Conservation (phyloP, 2,329 filamentous ascomycete genomes). For the Aspergillus alliaceus region DNA sequence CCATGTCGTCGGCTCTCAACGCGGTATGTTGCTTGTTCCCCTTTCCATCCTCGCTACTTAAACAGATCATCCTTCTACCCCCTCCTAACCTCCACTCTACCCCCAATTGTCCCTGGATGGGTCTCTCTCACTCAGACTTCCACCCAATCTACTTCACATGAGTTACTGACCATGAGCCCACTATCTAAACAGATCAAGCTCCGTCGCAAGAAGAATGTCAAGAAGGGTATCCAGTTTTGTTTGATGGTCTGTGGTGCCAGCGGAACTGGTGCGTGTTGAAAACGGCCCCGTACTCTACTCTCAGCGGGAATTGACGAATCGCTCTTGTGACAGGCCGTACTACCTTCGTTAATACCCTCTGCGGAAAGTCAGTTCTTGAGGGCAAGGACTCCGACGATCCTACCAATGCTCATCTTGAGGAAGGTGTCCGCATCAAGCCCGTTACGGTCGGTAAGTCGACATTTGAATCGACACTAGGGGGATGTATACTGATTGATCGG, state of each 20-base stretch:
- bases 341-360: slow-evolving; percentile 99
- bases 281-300: not conserved
- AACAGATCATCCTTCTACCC: slow-evolving; percentile 12
- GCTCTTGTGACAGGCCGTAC: slow-evolving; percentile 69
- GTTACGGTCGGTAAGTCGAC: slow-evolving; percentile 84
- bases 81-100: slow-evolving; percentile 16
- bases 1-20: slow-evolving; percentile 55
- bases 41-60: slow-evolving; percentile 21
- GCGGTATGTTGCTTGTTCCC: slow-evolving; percentile 48
- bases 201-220: slow-evolving; percentile 99
- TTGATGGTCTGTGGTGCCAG: slow-evolving; percentile 99
- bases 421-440: slow-evolving; percentile 97
- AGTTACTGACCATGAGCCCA: slow-evolving; percentile 7
- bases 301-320: slow-evolving; percentile 12
- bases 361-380: slow-evolving; percentile 85
- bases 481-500: slow-evolving; percentile 29
- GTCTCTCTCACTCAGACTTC: not conserved
- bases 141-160: not conserved
- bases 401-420: slow-evolving; percentile 83
- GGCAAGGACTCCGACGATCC: slow-evolving; percentile 94
- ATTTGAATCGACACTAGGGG: slow-evolving; percentile 1
- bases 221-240: slow-evolving; percentile 99
- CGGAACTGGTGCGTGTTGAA: slow-evolving; percentile 75
- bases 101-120: slow-evolving; percentile 16
- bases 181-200: slow-evolving; percentile 73